Evolutionary conservation across 139 green algal species (phyloP).

Genomic region (Chara braunii): DNA sequence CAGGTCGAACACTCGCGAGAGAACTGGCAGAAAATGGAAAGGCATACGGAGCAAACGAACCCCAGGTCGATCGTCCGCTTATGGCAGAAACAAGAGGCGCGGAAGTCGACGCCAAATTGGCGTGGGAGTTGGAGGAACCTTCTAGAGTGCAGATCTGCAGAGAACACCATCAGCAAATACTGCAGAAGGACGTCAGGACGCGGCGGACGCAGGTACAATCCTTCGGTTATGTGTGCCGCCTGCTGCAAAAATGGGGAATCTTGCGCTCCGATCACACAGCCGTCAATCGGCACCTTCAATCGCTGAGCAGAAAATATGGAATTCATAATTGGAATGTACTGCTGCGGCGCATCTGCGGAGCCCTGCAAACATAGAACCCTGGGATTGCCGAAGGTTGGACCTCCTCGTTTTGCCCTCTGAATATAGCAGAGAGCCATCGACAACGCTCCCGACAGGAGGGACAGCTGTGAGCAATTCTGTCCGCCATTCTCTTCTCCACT

Average conservation of each 20-base stretch:
- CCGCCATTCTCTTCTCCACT: background rate
- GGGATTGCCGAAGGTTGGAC: conserved; percentile 26
- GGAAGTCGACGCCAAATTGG: conserved; percentile 58
- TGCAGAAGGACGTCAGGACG: conserved; percentile 46
- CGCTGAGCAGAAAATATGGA: conserved; percentile 63
- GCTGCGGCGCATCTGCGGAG: conserved; percentile 45
- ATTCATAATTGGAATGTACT: conserved; percentile 72
- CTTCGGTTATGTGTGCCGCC: conserved; percentile 53
- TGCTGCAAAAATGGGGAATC: conserved; percentile 67
- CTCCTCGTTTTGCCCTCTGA: background rate
- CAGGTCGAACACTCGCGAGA: conserved; percentile 51
- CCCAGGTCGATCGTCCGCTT: conserved; percentile 58
- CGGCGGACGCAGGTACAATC: conserved; percentile 49
- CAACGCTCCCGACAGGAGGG: conserved; percentile 1
- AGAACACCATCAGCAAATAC: conserved; percentile 47
- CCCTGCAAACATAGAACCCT: conserved; percentile 49
- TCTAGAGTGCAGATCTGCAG: conserved; percentile 44
- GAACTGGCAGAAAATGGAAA: conserved; percentile 74
- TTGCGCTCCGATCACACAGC: conserved; percentile 48
- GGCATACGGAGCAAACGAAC: conserved; percentile 77
- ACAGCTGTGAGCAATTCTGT: background rate
- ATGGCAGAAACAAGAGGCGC: conserved; percentile 51
- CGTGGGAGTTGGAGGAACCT: conserved; percentile 40
- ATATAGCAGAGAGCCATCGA: conserved; percentile 20
- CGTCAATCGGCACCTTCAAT: conserved; percentile 53